phyloP scores from a whole-genome alignment of 768 basidiomycete species.

The Termitomyces bulborhizus region DNA sequence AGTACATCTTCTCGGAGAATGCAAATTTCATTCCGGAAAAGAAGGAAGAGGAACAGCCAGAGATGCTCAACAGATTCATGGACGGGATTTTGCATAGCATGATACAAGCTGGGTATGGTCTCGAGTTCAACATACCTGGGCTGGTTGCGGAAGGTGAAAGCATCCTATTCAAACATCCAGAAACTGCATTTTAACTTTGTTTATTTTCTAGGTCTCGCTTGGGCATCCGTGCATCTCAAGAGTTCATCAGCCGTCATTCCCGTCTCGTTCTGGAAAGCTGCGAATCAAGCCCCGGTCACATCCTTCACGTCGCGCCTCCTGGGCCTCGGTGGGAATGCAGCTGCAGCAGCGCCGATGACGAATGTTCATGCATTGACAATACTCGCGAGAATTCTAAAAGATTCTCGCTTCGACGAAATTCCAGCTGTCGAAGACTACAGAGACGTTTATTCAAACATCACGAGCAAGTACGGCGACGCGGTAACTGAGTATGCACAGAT shows the following conservation, averaged over 20 bases:
- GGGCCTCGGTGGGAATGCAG: not conserved
- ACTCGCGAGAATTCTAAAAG: slow-evolving; percentile 47
- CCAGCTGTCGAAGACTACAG: slow-evolving; percentile 9
- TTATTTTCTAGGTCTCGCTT: slow-evolving; percentile 43
- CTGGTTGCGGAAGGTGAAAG: slow-evolving; percentile 53
- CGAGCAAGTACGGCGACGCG: slow-evolving; percentile 29
- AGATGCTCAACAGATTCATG: slow-evolving; percentile 44
- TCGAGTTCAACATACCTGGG: slow-evolving; percentile 55
- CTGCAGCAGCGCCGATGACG: not conserved
- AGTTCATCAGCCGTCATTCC: slow-evolving; percentile 28
- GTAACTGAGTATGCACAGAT: slow-evolving; percentile 34
- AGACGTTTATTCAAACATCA: slow-evolving; percentile 26
- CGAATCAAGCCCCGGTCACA: not conserved
- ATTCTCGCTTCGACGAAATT: slow-evolving; percentile 28
- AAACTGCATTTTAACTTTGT: not conserved
- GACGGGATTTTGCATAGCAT: slow-evolving; percentile 57
- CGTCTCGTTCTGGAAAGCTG: slow-evolving; percentile 16
- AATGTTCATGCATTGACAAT: slow-evolving; percentile 43
- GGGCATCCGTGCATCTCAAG: slow-evolving; percentile 41
- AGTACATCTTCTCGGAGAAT: slow-evolving; percentile 45
- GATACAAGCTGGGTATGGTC: slow-evolving; percentile 58
- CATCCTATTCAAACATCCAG: not conserved
- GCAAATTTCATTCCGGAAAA: slow-evolving; percentile 32
- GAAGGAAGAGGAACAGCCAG: slow-evolving; percentile 26
- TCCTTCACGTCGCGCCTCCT: slow-evolving; percentile 7